Base-by-base conservation (phyloP, 164 flowering plant species). In the Piper longum region DNA sequence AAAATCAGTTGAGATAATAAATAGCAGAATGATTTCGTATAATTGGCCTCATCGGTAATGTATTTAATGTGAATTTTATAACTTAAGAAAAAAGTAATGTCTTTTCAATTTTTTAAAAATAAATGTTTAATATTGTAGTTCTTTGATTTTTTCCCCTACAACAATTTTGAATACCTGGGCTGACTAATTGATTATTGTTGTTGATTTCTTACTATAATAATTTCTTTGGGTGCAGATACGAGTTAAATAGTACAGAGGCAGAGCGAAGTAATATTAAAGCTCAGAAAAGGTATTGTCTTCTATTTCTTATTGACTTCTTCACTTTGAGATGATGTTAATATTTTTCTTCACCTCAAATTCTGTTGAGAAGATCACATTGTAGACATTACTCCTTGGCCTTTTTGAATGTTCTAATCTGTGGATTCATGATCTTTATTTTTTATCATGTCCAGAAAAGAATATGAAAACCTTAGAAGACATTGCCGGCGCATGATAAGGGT, bases 161-260 rank as follows among this genome's bases (percentile, higher is more conserved):
- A 0, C 36, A 26, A 26, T 26, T 26, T 26, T 26, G 1, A 26
- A 2, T 26, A 26, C 36, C 36, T 26, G 36, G 36, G 36, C 36
- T 26, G 36, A 26, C 36, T 26, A 26, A 26, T 26, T 26, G 36
- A 26, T 9, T 48, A 0, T 9, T 48, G 9, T 12, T 5, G 52
- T 48, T 56, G 0, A 19, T 16, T 56, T 17, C 11, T 4, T 19
- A 16, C 16, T 56, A 19, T 17, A 56, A 17, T 2, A n/a, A 57
- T 3, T 57, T 58, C 58, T 7, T n/a, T 41, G 68, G 58, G 8
- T 51, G 61, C 85, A 85, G 89, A 45, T 85, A 79, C 66, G 84
- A 85, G 54, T 40, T 82, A 63, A 72, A 77, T 67, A 81, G 82
- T 68, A 66, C 87, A 57, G 69, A 75, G 65, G 85, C 78, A 67